phyloP scores from a whole-genome alignment of 1,139 yeast species.

The Lodderomyces margitis region DNA sequence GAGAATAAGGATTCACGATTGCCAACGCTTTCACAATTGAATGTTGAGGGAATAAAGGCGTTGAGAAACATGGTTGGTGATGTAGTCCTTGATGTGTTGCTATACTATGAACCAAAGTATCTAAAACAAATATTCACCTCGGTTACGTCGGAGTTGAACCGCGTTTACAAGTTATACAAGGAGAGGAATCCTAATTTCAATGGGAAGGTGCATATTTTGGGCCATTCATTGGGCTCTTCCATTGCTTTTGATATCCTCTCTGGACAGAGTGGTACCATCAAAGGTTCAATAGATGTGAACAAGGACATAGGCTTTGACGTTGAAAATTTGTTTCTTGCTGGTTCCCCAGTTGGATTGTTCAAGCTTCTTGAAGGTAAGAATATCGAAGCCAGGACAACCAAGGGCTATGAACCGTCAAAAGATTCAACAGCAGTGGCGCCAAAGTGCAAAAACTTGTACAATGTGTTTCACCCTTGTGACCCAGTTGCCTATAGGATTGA shows the following conservation, averaged over 20 bases:
- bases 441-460: slow-evolving; percentile 61
- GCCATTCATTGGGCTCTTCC: slow-evolving; percentile 90
- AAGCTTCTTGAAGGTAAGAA: slow-evolving; percentile 62
- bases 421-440: slow-evolving; percentile 35
- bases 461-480: slow-evolving; percentile 84
- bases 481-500: slow-evolving; percentile 87
- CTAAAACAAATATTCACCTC: slow-evolving; percentile 59
- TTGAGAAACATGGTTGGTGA: slow-evolving; percentile 79
- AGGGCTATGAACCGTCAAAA: slow-evolving; percentile 16
- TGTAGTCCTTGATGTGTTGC: slow-evolving; percentile 78
- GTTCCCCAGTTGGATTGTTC: slow-evolving; percentile 90
- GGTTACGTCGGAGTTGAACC: slow-evolving; percentile 70
- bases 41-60: slow-evolving; percentile 78
- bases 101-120: slow-evolving; percentile 79
- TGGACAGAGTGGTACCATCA: slow-evolving; percentile 44
- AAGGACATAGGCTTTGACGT: slow-evolving; percentile 63
- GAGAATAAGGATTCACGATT: slow-evolving; percentile 36
- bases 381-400: slow-evolving; percentile 37
- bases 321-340: slow-evolving; percentile 73
- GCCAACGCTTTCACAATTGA: slow-evolving; percentile 70
- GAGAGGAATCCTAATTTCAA: slow-evolving; percentile 70
- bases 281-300: slow-evolving; percentile 21
- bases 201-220: slow-evolving; percentile 79
- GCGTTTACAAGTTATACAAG: slow-evolving; percentile 58
- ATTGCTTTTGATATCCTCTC: slow-evolving; percentile 77